Evolutionary conservation across 2,329 filamentous ascomycete genomes (phyloP).

Genomic region (Gaeumannomyces sp.): DNA sequence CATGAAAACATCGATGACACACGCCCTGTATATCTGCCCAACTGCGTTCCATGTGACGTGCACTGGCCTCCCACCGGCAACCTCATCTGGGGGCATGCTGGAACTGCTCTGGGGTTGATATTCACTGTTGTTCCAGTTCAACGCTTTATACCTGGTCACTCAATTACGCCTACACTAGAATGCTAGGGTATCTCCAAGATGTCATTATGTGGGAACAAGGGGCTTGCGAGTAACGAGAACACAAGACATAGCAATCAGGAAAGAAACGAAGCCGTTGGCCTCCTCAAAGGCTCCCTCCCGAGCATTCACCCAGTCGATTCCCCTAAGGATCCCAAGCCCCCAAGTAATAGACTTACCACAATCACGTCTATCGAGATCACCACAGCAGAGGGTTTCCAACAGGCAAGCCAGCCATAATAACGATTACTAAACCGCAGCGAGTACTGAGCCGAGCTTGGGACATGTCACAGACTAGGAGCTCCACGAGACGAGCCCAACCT

Average conservation of each 20-base stretch:
- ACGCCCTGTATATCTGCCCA: neutral
- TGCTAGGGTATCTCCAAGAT: neutral
- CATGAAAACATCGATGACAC: neutral
- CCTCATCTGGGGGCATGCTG: neutral
- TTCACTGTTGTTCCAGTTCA: neutral
- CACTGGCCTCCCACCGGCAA: neutral
- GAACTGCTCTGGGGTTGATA: neutral
- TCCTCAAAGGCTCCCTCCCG: too few species aligned
- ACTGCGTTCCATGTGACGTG: neutral
- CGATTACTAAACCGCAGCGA: too few species aligned
- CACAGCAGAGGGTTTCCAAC: too few species aligned
- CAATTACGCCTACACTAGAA: neutral
- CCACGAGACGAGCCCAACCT: constrained; percentile 47
- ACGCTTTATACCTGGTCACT: neutral
- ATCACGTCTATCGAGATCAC: too few species aligned
- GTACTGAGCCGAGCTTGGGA: neutral
- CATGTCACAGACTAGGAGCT: constrained; percentile 10
- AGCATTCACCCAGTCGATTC: too few species aligned
- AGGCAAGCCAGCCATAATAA: neutral
- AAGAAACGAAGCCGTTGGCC: neutral
- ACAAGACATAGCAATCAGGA: neutral
- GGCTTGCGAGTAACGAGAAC: neutral
- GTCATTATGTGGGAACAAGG: neutral
- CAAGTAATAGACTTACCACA: too few species aligned
- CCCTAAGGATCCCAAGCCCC: too few species aligned